Evolutionary conservation across 2,329 filamentous ascomycete species (phyloP).

Genomic region (Paracorniculantispora psalliotae): DNA sequence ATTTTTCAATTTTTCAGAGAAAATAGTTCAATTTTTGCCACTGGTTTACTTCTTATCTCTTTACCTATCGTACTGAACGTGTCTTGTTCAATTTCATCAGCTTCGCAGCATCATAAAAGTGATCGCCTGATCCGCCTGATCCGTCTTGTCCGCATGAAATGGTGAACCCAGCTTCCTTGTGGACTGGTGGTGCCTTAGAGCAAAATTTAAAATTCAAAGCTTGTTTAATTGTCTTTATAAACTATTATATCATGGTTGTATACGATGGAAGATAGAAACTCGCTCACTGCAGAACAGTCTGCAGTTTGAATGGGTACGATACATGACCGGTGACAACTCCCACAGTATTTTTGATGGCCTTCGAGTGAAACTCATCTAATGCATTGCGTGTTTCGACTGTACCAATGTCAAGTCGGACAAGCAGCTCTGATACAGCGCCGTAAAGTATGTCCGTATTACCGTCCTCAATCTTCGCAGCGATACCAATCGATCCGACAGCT

Average conservation of each 20-base stretch:
- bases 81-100: too few species aligned
- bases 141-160: too few species aligned
- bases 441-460: slow-evolving; percentile 40
- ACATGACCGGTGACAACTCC: slow-evolving; percentile 30
- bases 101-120: too few species aligned
- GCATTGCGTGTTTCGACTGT: slow-evolving; percentile 23
- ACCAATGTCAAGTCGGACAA: slow-evolving; percentile 38
- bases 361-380: slow-evolving; percentile 29
- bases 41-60: too few species aligned
- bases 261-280: too few species aligned
- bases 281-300: background rate
- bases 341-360: slow-evolving; percentile 33
- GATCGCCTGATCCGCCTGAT: too few species aligned
- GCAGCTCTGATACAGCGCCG: slow-evolving; percentile 37
- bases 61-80: too few species aligned
- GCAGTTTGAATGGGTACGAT: slow-evolving; percentile 7
- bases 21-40: background rate
- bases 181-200: too few species aligned
- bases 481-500: slow-evolving; percentile 33
- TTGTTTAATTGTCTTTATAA: too few species aligned
- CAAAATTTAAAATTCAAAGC: too few species aligned
- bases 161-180: too few species aligned
- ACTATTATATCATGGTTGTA: too few species aligned
- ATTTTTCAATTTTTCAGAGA: background rate
- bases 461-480: slow-evolving; percentile 46